Conservation (phyloP, 495 filamentous ascomycete genomes). For the Penicillium daleae region DNA sequence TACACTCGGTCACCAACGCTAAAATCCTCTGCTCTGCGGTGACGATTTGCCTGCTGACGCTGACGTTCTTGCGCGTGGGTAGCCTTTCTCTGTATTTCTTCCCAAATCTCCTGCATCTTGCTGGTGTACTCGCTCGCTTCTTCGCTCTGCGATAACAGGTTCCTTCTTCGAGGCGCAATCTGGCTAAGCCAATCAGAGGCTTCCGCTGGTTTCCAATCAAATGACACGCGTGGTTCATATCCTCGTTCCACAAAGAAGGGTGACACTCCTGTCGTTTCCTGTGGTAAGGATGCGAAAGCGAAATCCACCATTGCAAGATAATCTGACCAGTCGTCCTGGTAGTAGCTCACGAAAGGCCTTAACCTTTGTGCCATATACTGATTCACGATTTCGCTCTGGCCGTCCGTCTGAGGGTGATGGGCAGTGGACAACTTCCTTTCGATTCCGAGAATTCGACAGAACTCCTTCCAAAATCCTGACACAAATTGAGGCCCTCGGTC, state of each 20-base stretch:
- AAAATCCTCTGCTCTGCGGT: neutral
- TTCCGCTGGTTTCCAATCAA: constrained; percentile 1
- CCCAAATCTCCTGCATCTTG: neutral
- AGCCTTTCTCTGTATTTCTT: neutral
- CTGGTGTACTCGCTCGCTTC: neutral
- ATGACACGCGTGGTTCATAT: neutral
- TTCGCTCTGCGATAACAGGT: no score
- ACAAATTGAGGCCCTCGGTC: constrained; percentile 28
- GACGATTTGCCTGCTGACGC: neutral
- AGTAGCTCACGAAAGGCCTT: constrained; percentile 7
- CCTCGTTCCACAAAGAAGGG: neutral
- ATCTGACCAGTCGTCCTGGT: constrained; percentile 19
- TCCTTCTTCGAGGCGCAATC: no score
- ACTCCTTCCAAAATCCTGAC: constrained; percentile 16
- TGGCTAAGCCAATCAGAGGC: no score
- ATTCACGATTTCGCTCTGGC: constrained; percentile 12
- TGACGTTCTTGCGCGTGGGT: neutral
- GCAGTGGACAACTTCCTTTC: constrained; percentile 23
- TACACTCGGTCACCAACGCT: neutral
- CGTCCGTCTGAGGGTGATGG: constrained; percentile 25
- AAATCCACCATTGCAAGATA: constrained; percentile 4
- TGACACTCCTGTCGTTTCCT: neutral
- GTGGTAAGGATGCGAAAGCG: neutral
- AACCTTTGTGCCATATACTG: constrained; percentile 9
- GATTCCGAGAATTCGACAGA: constrained; percentile 20